A percentile compares a stretch with the other conserved stretches of the same genome.
Conservation (phyloP, 345 rosid species). For the Acer saccharum region DNA sequence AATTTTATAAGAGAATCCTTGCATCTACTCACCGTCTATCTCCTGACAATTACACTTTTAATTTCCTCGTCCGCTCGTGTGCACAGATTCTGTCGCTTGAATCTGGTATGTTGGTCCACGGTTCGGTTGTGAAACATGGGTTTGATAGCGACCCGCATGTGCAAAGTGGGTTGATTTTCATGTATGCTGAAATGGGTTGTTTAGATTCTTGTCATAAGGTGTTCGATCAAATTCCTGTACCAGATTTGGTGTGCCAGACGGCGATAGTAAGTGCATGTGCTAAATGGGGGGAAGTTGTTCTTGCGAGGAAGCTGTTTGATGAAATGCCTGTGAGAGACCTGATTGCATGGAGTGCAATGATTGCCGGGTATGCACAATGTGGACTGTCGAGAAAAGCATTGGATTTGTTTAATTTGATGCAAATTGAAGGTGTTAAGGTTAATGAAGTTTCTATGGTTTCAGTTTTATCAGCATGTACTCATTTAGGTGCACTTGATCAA, state of each 20-base stretch:
- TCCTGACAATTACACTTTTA: slow-evolving; percentile 66
- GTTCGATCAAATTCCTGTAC: slow-evolving; percentile 38
- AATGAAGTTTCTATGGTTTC: slow-evolving; percentile 59
- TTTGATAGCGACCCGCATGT: slow-evolving; percentile 59
- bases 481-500: slow-evolving; percentile 57
- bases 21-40: slow-evolving; percentile 25
- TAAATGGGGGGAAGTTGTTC: slow-evolving; percentile 50
- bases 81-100: slow-evolving; percentile 33
- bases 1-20: slow-evolving; percentile 39
- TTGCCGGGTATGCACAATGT: slow-evolving; percentile 54
- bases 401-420: slow-evolving; percentile 59
- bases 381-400: slow-evolving; percentile 52
- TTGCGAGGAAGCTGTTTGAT: slow-evolving; percentile 56
- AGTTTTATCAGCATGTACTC: slow-evolving; percentile 62
- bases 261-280: slow-evolving; percentile 67
- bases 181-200: slow-evolving; percentile 58
- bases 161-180: slow-evolving; percentile 53
- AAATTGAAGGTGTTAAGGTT: slow-evolving; percentile 54
- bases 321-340: slow-evolving; percentile 57
- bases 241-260: slow-evolving; percentile 62
- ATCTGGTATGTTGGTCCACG: slow-evolving; percentile 45
- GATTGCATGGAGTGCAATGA: slow-evolving; percentile 63
- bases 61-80: slow-evolving; percentile 57
- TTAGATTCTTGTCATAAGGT: slow-evolving; percentile 43
- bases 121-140: slow-evolving; percentile 47